Evolutionary conservation across 2,329 filamentous ascomycete genomes (phyloP).

Genomic region (Talaromyces funiculosus): DNA sequence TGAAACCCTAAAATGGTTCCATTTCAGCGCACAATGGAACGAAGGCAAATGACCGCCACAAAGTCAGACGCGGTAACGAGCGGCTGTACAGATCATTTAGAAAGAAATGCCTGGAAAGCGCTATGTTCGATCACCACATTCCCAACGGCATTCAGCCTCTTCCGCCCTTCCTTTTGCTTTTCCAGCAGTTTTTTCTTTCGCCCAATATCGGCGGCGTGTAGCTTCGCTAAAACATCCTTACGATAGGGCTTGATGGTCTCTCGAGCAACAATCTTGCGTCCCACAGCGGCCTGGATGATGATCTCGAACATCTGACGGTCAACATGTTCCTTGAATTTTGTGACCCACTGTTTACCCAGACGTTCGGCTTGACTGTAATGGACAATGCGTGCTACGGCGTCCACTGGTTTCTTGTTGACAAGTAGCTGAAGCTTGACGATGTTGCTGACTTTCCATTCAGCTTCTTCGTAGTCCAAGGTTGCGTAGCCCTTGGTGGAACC

Average conservation of each 20-base stretch:
- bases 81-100: constrained; percentile 52
- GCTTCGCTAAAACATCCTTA: constrained; percentile 88
- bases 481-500: constrained; percentile 92
- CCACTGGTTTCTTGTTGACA: constrained; percentile 88
- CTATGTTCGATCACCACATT: constrained; percentile 96
- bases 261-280: constrained; percentile 74
- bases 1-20: not conserved
- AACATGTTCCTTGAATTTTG: constrained; percentile 94
- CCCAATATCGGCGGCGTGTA: constrained; percentile 84
- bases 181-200: constrained; percentile 81
- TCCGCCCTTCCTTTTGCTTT: constrained; percentile 93
- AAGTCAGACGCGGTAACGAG: not conserved
- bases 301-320: constrained; percentile 97
- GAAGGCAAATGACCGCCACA: not conserved
- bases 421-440: constrained; percentile 87
- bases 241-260: constrained; percentile 95
- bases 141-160: constrained; percentile 69
- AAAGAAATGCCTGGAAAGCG: constrained; percentile 88
- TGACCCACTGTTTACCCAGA: constrained; percentile 80
- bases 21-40: not conserved
- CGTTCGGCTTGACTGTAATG: constrained; percentile 76
- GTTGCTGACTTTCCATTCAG: constrained; percentile 72
- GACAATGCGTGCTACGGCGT: constrained; percentile 87
- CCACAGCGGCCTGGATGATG: constrained; percentile 84
- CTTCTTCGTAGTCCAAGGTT: constrained; percentile 93